Evolutionary conservation across 2,329 filamentous ascomycete genomes (phyloP).

Genomic region (Amylocarpus encephaloides): DNA sequence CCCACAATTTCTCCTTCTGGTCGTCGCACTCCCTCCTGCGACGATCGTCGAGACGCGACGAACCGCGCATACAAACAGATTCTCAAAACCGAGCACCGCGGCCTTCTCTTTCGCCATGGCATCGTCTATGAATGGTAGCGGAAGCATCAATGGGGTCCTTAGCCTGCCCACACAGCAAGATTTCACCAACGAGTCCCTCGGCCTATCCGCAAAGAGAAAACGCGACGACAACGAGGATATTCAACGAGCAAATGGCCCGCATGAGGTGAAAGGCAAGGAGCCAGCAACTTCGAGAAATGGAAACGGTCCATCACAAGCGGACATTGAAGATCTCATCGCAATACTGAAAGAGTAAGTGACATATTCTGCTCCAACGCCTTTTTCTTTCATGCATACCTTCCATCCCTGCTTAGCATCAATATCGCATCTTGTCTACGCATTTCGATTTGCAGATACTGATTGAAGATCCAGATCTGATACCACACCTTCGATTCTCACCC

Average conservation of each 20-base stretch:
- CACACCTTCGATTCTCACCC: conserved; percentile 48
- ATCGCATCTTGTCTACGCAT: conserved; percentile 22
- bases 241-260: conserved; percentile 25
- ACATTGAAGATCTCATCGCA: conserved; percentile 38
- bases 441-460: conserved; percentile 8
- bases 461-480: conserved; percentile 45
- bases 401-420: conserved; percentile 5
- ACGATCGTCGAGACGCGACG: conserved; percentile 8
- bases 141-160: conserved; percentile 35
- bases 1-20: too few relatives aligned
- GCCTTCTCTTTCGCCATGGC: conserved; percentile 25
- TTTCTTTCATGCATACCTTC: background rate
- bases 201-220: conserved; percentile 49
- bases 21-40: too few relatives aligned
- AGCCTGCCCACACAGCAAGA: conserved; percentile 31
- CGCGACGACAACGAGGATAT: conserved; percentile 40
- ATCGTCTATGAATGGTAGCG: conserved; percentile 10
- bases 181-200: conserved; percentile 22
- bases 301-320: conserved; percentile 30
- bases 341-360: conserved; percentile 39
- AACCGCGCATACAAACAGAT: conserved; percentile 16
- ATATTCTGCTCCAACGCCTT: conserved; percentile 9
- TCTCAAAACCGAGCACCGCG: too few relatives aligned
- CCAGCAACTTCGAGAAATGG: conserved; percentile 14
- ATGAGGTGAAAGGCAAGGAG: conserved; percentile 23